phyloP scores from a whole-genome alignment of 257 asterid genomes.

The Cordia subcordata region DNA sequence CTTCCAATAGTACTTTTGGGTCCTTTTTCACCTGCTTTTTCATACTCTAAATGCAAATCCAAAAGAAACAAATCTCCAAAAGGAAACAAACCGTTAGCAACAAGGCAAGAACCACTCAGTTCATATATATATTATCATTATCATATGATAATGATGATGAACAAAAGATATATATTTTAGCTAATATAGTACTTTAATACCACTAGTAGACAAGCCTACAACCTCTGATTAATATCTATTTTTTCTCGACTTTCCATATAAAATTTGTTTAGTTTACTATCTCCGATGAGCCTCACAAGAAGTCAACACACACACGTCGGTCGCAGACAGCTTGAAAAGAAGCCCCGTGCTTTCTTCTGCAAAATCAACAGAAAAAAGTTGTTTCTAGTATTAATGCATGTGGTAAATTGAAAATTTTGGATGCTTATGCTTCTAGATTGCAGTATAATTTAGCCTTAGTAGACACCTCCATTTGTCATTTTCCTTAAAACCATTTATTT shows the following conservation, averaged over 20 bases:
- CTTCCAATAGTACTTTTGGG: not conserved
- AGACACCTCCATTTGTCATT: too few relatives aligned
- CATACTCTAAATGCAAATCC: conserved; percentile 4
- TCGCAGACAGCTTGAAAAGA: conserved; percentile 50
- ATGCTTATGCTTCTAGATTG: not conserved
- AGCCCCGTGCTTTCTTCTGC: conserved; percentile 56
- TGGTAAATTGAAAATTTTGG: not conserved
- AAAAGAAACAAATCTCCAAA: conserved; percentile 1
- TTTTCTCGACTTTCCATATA: not conserved
- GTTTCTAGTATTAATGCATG: too few relatives aligned
- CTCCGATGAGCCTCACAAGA: not conserved
- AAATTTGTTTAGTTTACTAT: too few relatives aligned
- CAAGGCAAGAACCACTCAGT: not conserved
- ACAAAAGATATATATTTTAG: not conserved
- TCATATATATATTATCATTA: not conserved
- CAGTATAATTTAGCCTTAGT: not conserved
- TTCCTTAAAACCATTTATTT: too few relatives aligned
- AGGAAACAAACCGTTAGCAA: not conserved
- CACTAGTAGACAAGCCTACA: not conserved
- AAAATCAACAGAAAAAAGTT: not conserved
- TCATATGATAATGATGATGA: conserved; percentile 2
- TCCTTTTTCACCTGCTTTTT: not conserved
- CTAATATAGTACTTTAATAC: not conserved
- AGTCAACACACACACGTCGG: conserved; percentile 33
- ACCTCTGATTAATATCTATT: not conserved